Conservation (phyloP, 2,329 filamentous ascomycete species). For the Xylariales sp. region DNA sequence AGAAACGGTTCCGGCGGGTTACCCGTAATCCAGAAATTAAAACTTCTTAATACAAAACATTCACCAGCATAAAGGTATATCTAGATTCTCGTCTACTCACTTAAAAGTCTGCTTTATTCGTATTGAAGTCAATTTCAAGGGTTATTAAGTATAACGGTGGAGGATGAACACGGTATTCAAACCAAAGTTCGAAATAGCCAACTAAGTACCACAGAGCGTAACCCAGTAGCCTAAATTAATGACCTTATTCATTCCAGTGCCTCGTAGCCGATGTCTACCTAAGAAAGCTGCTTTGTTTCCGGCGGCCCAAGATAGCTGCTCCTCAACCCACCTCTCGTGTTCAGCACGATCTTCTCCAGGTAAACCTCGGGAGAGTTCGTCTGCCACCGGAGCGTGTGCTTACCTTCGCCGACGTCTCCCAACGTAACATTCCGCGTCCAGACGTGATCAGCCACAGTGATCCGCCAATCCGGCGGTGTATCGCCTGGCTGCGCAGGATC, state of each 20-base stretch:
- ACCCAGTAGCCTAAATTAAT: background rate
- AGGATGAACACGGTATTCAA: background rate
- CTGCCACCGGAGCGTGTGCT: constrained; percentile 49
- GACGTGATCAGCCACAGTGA: constrained; percentile 61
- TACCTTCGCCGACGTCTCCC: constrained; percentile 41
- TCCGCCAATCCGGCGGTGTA: constrained; percentile 61
- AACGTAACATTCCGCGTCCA: constrained; percentile 58
- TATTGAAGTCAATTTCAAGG: too few species aligned
- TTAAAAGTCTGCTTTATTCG: too few species aligned
- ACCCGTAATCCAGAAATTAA: too few species aligned
- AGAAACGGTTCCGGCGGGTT: constrained; percentile 9
- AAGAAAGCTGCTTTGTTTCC: constrained; percentile 40
- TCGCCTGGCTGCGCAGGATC: constrained; percentile 57
- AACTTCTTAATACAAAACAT: too few species aligned
- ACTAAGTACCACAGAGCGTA: background rate
- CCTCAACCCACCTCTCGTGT: constrained; percentile 48
- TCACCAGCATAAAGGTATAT: too few species aligned
- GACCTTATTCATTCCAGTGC: too few species aligned
- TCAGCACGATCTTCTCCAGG: constrained; percentile 53
- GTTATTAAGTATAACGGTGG: too few species aligned
- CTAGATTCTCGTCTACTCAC: too few species aligned
- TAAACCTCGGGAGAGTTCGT: constrained; percentile 51
- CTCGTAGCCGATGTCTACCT: background rate
- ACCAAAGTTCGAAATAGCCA: background rate
- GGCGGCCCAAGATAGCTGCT: constrained; percentile 54